phyloP scores from a whole-genome alignment of 768 basidiomycete genomes.

The Lanmaoa rubissima region DNA sequence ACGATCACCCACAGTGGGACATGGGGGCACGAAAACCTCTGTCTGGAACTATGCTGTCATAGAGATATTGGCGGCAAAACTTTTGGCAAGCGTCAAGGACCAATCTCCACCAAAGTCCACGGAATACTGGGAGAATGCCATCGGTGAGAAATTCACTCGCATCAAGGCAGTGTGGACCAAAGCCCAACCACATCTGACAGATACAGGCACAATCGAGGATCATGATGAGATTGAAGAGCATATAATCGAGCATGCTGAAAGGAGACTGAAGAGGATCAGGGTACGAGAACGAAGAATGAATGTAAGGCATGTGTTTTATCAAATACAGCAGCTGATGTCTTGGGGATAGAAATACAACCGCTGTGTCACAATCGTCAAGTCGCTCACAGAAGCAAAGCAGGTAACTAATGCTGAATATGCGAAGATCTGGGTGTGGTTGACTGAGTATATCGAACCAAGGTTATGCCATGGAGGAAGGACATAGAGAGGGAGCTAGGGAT shows the following conservation, averaged over 20 bases:
- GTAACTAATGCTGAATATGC: too few species aligned
- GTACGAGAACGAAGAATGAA: too few species aligned
- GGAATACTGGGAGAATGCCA: neutral
- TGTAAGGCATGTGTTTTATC: too few species aligned
- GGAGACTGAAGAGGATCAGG: too few species aligned
- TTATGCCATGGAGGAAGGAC: neutral
- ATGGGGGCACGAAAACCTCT: neutral
- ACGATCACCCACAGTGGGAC: too few species aligned
- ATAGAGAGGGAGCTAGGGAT: neutral
- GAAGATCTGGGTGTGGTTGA: too few species aligned
- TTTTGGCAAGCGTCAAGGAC: neutral
- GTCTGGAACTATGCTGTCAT: neutral
- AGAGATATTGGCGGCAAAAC: neutral
- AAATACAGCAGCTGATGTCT: too few species aligned
- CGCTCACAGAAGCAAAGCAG: too few species aligned
- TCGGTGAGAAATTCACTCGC: neutral
- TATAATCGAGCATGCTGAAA: neutral
- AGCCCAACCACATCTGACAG: neutral
- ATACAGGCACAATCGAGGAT: neutral
- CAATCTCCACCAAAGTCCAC: neutral
- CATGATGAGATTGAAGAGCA: neutral
- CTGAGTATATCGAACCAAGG: neutral
- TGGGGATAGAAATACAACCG: too few species aligned
- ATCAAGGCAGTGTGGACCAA: too few species aligned
- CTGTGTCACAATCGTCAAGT: too few species aligned